A percentile compares a stretch with the other conserved stretches of the same genome.
phyloP scores from a whole-genome alignment of 176 grass and related monocot genomes.

The Dactylis glomerata region DNA sequence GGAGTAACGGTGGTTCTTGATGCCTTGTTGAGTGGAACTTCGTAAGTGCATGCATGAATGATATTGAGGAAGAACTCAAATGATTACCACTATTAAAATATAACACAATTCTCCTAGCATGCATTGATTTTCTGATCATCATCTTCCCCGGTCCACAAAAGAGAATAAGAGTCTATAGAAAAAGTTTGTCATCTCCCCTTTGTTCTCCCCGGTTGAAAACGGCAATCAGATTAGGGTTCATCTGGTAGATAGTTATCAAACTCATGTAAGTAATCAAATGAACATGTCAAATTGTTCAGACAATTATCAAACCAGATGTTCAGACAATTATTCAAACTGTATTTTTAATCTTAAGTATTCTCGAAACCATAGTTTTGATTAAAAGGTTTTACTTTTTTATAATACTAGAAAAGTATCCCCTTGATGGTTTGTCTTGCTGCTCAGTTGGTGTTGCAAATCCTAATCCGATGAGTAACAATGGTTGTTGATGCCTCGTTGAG shows the following conservation, averaged over 20 bases:
- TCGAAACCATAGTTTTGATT: no score
- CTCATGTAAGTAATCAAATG: no score
- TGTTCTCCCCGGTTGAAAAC: not conserved
- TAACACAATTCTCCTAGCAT: not conserved
- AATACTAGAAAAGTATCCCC: no score
- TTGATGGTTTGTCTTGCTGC: no score
- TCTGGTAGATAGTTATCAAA: no score
- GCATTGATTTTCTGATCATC: not conserved
- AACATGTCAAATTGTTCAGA: no score
- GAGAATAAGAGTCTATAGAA: not conserved
- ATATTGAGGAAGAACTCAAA: not conserved
- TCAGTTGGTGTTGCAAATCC: no score
- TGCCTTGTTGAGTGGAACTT: not conserved
- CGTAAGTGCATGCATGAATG: constrained; percentile 35
- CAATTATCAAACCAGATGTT: no score
- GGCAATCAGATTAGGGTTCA: not conserved
- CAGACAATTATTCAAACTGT: no score
- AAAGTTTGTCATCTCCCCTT: not conserved
- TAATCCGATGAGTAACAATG: no score
- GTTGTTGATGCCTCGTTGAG: not conserved
- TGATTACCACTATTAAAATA: not conserved
- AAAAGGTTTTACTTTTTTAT: no score
- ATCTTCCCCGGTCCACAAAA: not conserved
- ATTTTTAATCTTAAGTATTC: no score
- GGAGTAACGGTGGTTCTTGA: constrained; percentile 24